These are phyloP conservation scores for Exophiala dermatitidis DNA, from an alignment of 2,329 filamentous ascomycete genomes.

Conservation along the genomic window DNA sequence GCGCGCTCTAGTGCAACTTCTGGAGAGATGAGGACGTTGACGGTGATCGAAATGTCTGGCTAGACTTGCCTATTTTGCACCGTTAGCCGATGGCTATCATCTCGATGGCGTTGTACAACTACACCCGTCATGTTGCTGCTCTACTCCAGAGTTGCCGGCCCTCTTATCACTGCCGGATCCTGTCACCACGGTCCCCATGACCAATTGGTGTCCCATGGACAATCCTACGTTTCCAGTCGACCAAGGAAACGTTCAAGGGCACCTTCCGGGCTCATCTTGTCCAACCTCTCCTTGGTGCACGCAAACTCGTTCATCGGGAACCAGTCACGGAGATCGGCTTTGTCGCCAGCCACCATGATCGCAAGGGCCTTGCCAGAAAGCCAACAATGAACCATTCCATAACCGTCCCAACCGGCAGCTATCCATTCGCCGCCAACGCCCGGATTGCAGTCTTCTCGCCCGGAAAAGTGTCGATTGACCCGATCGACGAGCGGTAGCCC, in stretches of 20 bases:
- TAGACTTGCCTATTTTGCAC: neutral
- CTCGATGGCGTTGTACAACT: neutral
- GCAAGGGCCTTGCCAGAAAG: conserved; percentile 28
- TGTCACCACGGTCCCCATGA: neutral
- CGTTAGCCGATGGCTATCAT: neutral
- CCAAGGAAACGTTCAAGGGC: conserved; percentile 15
- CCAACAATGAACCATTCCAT: conserved; percentile 31
- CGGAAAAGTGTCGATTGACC: conserved; percentile 14
- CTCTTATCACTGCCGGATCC: no score
- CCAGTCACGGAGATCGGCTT: conserved; percentile 15
- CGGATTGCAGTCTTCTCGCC: conserved; percentile 13
- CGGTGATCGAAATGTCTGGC: neutral
- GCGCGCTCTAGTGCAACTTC: neutral
- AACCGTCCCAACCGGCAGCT: conserved; percentile 30
- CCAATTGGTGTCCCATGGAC: neutral
- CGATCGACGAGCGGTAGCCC: conserved; percentile 29
- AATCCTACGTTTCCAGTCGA: neutral
- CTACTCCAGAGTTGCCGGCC: neutral
- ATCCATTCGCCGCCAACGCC: conserved; percentile 28
- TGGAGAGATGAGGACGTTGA: neutral
- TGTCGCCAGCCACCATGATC: conserved; percentile 21
- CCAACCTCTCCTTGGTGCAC: conserved; percentile 14
- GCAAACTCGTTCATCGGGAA: conserved; percentile 19
- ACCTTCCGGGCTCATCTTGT: conserved; percentile 13
- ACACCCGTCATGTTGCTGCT: neutral